These are phyloP conservation scores for Prunus mume DNA, from an alignment of 306 rosid genomes.

Conservation along the genomic window DNA sequence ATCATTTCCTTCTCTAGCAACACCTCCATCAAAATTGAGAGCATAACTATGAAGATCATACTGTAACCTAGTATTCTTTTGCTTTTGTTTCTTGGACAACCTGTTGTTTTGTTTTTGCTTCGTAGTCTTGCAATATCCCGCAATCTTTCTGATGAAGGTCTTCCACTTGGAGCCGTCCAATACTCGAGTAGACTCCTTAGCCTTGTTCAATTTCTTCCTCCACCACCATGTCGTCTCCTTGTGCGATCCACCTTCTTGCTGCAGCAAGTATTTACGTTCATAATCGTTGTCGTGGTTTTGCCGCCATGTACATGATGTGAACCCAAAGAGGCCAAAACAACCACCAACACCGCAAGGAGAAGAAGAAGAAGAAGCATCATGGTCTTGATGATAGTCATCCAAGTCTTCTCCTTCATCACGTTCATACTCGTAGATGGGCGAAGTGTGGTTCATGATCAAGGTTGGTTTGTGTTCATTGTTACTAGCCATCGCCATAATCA, in stretches of 20 bases:
- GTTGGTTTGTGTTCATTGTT: constrained; percentile 22
- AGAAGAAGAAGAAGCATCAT: background rate
- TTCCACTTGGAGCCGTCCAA: constrained; percentile 79
- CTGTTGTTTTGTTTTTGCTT: background rate
- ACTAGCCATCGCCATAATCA: too few species aligned
- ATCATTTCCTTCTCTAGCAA: constrained; percentile 46
- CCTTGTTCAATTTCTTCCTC: constrained; percentile 38
- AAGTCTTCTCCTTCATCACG: constrained; percentile 15
- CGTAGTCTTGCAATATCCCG: constrained; percentile 28
- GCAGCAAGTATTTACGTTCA: constrained; percentile 20
- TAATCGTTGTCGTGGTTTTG: background rate
- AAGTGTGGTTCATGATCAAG: background rate
- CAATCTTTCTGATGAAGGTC: constrained; percentile 60
- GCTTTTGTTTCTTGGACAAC: constrained; percentile 14
- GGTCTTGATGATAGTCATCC: constrained; percentile 4
- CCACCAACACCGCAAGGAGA: constrained; percentile 37
- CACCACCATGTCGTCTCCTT: constrained; percentile 39
- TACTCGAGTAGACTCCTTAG: constrained; percentile 54
- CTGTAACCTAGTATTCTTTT: constrained; percentile 32
- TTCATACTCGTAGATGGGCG: constrained; percentile 26
- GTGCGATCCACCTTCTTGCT: constrained; percentile 4
- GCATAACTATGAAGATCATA: constrained; percentile 74
- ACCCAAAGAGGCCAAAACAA: constrained; percentile 37
- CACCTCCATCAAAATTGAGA: constrained; percentile 52
- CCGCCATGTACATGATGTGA: constrained; percentile 22